Evolutionary conservation across 2,329 filamentous ascomycete species (phyloP), one percentile per base, ranked within the genome.

Genomic region (Colletotrichum sp.): DNA sequence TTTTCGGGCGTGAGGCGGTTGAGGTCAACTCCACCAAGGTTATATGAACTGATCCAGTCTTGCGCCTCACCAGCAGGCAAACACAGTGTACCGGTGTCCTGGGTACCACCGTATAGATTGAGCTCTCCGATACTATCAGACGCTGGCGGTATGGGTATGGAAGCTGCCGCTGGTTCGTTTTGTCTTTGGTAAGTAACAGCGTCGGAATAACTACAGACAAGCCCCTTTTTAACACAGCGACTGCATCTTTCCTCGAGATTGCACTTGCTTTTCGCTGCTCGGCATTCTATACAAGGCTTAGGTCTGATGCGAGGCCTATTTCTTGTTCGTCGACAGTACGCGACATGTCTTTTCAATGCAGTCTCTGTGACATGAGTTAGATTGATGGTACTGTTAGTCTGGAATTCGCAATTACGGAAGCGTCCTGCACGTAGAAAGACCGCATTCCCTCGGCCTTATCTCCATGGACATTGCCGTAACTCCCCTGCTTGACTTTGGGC

Each of bases 231-330:
- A 7, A 14, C 24, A 59, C 72, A 76, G n/a, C 72, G 72, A 26
- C 43, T 36, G n/a, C 75, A 76, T 13, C 36, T 28, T 14, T 43
- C 21, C 9, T 75, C 48, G 4, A 76, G 64, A 36, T 43, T 71
- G 34, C 75, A 76, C 18, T 76, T 76, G 28, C 52, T 65, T n/a
- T 75, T 76, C 7, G 72, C 66, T n/a, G 32, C 48, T 18, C 61
- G 74, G 63, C 74, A 76, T 59, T 71, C 71, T 24, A 28, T 63
- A 10, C 75, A 76, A 16, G 75, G 67, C 38, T 64, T 71, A 12
- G 71, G 71, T 5, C 75, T 68, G 16, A 65, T n/a, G 5, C 43
- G 67, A 10, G 67, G 75, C 24, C 67, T 63, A 18, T 43, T 59
- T 10, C 38, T 48, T 32, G 65, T 21, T 10, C 66, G 71, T 7